Base-by-base conservation (phyloP, 2,329 filamentous ascomycete genomes). In the Cladosporium sp. region DNA sequence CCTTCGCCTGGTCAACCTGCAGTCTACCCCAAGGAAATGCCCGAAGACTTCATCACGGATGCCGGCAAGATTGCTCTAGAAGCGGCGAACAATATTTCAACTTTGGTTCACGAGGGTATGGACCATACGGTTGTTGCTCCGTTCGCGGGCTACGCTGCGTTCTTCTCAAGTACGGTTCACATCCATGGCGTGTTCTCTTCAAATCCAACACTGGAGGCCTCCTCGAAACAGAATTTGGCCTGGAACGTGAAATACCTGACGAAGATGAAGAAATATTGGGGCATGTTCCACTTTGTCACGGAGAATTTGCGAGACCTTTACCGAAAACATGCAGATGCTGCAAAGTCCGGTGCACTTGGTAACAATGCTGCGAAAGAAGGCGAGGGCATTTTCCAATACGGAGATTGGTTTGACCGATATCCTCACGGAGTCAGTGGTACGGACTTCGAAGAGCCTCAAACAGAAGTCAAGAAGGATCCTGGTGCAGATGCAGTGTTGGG, bases 191-290 rank as follows among this genome's bases (percentile, higher is more conserved):
- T 95, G 3, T 95, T 96, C 70, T 94, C 91, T 3, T 90, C 90
- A 61, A 92, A 95, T 63, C 77, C 85, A 13, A 77, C 83, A 10
- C 81, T 95, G 50, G 90, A 96, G 70, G 81, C 83, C 12, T 83
- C 84, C 8, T 91, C 90, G 8, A 96, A 95, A 74, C 85, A 86
- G 62, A 92, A 96, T 67, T 78, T 97, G 15, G 86, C 89, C 1
- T 89, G 87, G 62, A 97, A 96, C 63, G 88, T 97, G 66, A 90
- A 88, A 68, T 97, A 94, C 66, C 76, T 99, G 44, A 88, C 88
- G 56, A 94, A 90, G 73, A 96, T 97, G 90, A 97, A 96, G 78
- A 90, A 90, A 60, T 92, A 94, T 68, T 99, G 94, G 94, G 94
- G 93, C 60, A 96, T 97, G 88, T 97, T 97, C 70, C 90, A 96